A percentile compares a stretch with the other conserved stretches of the same genome.
These are phyloP conservation scores for Pestalotiopsis sp. DNA, from an alignment of 2,329 filamentous ascomycete genomes.

Conservation along the genomic window DNA sequence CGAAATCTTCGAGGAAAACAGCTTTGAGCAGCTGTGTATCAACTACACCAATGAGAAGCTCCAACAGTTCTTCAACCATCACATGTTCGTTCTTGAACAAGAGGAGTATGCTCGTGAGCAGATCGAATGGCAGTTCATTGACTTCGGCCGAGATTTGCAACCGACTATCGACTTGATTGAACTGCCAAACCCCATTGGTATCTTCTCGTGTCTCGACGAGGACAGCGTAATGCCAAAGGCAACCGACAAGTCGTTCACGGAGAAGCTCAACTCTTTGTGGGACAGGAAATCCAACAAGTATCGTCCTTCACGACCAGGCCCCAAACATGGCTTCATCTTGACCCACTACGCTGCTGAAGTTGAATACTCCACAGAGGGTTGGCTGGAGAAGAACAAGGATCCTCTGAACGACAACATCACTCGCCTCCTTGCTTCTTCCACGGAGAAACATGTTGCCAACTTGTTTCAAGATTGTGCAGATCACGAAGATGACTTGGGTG, in stretches of 20 bases:
- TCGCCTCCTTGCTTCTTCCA: constrained; percentile 79
- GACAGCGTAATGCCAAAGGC: constrained; percentile 99
- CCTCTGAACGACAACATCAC: constrained; percentile 97
- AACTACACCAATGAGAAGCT: constrained; percentile 99
- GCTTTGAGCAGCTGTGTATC: constrained; percentile 98
- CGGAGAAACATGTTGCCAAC: constrained; percentile 78
- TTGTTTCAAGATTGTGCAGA: constrained; percentile 91
- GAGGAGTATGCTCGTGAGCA: constrained; percentile 97
- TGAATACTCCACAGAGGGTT: constrained; percentile 91
- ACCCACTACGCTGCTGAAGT: constrained; percentile 98
- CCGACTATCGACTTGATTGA: constrained; percentile 98
- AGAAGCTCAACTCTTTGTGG: constrained; percentile 96
- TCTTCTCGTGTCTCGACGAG: constrained; percentile 97
- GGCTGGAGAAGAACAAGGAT: constrained; percentile 99
- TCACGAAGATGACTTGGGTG: constrained; percentile 70
- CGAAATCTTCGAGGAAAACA: constrained; percentile 97
- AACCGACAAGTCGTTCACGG: constrained; percentile 94
- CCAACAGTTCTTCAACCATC: constrained; percentile 99
- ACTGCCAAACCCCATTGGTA: constrained; percentile 93
- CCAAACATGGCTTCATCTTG: constrained; percentile 81
- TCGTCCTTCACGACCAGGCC: constrained; percentile 76
- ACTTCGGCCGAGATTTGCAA: constrained; percentile 95
- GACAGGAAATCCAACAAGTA: constrained; percentile 96
- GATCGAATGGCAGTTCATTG: constrained; percentile 99
- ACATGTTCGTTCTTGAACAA: constrained; percentile 99